Evolutionary conservation across 345 rosid species (phyloP).

Genomic region (Aquilaria sinensis): DNA sequence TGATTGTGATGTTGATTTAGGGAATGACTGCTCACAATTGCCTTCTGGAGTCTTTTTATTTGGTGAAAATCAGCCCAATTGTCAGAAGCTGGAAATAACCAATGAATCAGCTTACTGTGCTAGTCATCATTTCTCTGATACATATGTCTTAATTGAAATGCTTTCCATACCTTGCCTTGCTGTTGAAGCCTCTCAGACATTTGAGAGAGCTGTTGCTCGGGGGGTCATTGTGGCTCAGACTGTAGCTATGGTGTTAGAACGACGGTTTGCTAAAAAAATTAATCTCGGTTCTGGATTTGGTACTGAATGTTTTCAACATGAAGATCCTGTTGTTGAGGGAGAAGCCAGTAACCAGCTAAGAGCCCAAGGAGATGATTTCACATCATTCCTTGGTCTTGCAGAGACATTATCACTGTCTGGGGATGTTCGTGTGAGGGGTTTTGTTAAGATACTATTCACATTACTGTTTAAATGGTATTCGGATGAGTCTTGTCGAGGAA

Average conservation of each 20-base stretch:
- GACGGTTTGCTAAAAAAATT: constrained; percentile 54
- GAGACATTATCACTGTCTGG: constrained; percentile 80
- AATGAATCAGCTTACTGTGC: constrained; percentile 48
- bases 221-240: constrained; percentile 77
- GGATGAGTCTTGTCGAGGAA: constrained; percentile 66
- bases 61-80: constrained; percentile 55
- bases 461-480: constrained; percentile 82
- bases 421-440: constrained; percentile 66
- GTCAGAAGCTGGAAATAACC: constrained; percentile 43
- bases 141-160: constrained; percentile 86
- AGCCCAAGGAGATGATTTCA: constrained; percentile 62
- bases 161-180: constrained; percentile 85
- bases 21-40: constrained; percentile 36
- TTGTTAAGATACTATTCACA: constrained; percentile 79
- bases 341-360: constrained; percentile 59
- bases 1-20: constrained; percentile 62
- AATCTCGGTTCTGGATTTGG: constrained; percentile 42
- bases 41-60: constrained; percentile 50
- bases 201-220: constrained; percentile 85
- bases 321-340: constrained; percentile 54
- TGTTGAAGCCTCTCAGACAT: constrained; percentile 82
- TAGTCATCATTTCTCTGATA: constrained; percentile 67
- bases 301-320: constrained; percentile 42
- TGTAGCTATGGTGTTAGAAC: constrained; percentile 83
- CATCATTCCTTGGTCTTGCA: constrained; percentile 77